phyloP scores from a whole-genome alignment of 2,329 filamentous ascomycete genomes.

The Torrubiella hemipterigena region DNA sequence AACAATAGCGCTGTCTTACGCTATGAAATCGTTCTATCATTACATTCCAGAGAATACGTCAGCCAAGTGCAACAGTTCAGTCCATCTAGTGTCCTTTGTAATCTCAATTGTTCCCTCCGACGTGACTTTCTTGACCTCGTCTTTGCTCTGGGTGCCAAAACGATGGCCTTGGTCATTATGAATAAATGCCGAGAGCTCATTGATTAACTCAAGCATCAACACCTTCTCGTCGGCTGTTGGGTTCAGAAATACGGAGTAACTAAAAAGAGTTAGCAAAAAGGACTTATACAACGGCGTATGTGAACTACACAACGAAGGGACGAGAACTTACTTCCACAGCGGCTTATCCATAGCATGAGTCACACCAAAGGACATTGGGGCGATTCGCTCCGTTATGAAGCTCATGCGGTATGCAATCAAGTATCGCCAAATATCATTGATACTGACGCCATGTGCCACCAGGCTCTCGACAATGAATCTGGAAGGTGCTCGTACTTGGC shows the following conservation, averaged over 20 bases:
- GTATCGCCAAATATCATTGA: constrained; percentile 27
- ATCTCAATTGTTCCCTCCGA: constrained; percentile 19
- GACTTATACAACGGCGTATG: background rate
- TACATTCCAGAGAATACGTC: constrained; percentile 13
- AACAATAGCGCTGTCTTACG: too few relatives aligned
- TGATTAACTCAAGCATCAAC: constrained; percentile 26
- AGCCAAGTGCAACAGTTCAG: constrained; percentile 15
- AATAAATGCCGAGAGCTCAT: constrained; percentile 24
- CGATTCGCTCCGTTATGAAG: constrained; percentile 26
- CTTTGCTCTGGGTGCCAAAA: constrained; percentile 19
- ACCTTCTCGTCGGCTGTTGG: constrained; percentile 19
- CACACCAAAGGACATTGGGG: constrained; percentile 20
- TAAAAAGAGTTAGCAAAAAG: constrained; percentile 1
- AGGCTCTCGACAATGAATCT: constrained; percentile 19
- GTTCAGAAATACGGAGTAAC: constrained; percentile 25
- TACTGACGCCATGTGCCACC: constrained; percentile 16
- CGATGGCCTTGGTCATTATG: constrained; percentile 15
- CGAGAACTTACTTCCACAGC: constrained; percentile 25
- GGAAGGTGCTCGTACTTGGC: constrained; percentile 24
- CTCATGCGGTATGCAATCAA: constrained; percentile 27
- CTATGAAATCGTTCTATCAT: too few relatives aligned
- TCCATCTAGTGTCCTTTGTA: constrained; percentile 21
- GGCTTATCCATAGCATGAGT: constrained; percentile 28
- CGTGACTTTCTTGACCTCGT: constrained; percentile 23
- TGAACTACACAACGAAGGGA: background rate